phyloP scores from a whole-genome alignment of 2,329 filamentous ascomycete genomes.

The Onygenales sp. region DNA sequence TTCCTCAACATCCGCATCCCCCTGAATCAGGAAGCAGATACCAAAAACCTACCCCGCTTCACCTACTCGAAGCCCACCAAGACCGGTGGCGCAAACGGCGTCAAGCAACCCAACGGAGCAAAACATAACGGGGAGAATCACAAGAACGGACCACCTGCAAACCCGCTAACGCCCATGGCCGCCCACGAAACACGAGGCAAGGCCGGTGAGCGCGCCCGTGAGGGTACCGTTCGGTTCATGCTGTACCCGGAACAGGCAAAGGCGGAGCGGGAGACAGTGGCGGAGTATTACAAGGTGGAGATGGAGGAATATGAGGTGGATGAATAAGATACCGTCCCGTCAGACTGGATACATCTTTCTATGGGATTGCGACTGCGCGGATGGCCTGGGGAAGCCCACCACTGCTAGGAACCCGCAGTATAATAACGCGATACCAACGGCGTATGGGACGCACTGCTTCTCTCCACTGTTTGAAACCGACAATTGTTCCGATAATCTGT shows the following conservation, averaged over 20 bases:
- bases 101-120: slow-evolving; percentile 13
- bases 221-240: slow-evolving; percentile 81
- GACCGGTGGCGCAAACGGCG: slow-evolving; percentile 8
- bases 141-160: slow-evolving; percentile 11
- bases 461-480: too few species aligned
- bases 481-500: too few species aligned
- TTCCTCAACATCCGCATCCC: slow-evolving; percentile 82
- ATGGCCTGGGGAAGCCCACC: too few species aligned
- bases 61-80: slow-evolving; percentile 40
- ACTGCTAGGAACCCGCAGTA: too few species aligned
- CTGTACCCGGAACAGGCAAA: slow-evolving; percentile 69
- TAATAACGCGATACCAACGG: too few species aligned
- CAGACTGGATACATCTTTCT: not conserved
- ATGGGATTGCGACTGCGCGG: not conserved
- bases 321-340: slow-evolving; percentile 13
- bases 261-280: slow-evolving; percentile 59
- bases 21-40: slow-evolving; percentile 71
- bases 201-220: slow-evolving; percentile 39
- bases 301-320: slow-evolving; percentile 55
- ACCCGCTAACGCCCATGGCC: slow-evolving; percentile 37
- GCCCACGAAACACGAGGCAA: slow-evolving; percentile 36
- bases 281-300: slow-evolving; percentile 62
- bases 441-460: too few species aligned
- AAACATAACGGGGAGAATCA: slow-evolving; percentile 14
- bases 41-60: slow-evolving; percentile 52